Base-by-base conservation (phyloP, 805 yeast species). In the Nakazawaea anatomiae region DNA sequence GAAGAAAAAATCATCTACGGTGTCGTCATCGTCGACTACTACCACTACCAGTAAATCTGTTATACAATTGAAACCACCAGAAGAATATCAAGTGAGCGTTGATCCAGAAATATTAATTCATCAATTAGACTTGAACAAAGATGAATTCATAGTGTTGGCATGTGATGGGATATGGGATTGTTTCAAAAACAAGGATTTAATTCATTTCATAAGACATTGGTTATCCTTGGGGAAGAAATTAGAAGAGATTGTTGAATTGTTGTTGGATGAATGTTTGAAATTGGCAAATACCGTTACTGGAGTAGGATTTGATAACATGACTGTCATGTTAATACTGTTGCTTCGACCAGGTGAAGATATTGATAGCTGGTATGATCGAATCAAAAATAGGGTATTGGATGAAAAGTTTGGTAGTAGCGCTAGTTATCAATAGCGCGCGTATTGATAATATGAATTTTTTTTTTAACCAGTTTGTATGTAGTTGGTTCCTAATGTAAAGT, bases 81-180 rank as follows among this genome's bases (percentile, higher is more conserved):
- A 84, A 65, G 92, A 87, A 60, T 83, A 85, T 48, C 85, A 85
- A 57, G 94, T 87, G 29, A 85, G 90, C 1, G 87, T 82, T 34
- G 89, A 83, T 59, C 95, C 95, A 0, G 95, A 87, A 58, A 77
- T 85, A 2, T 70, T 86, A 39, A 70, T 74, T 54, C 89, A 85
- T 60, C 69, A 72, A 56, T 64, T 74, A 25, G 64, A 68, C 42
- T 55, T 51, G 29, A 57, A 58, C 1, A 61, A 65, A 18, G 89
- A 86, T 59, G 92, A 87, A 63, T 87, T 87, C 63, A 61, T 87
- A 25, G 76, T 87, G 2, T 65, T 87, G 49, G 92, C 89, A 1
- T 87, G 95, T 67, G 95, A 87, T 66, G 95, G 95, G 42, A 82
- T 87, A 44, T 87, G 91, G 92, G 94, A 87, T 64, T 75, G 81